phyloP scores from a whole-genome alignment of 2,329 filamentous ascomycete species.

The Allantophomopsis cytisporea region DNA sequence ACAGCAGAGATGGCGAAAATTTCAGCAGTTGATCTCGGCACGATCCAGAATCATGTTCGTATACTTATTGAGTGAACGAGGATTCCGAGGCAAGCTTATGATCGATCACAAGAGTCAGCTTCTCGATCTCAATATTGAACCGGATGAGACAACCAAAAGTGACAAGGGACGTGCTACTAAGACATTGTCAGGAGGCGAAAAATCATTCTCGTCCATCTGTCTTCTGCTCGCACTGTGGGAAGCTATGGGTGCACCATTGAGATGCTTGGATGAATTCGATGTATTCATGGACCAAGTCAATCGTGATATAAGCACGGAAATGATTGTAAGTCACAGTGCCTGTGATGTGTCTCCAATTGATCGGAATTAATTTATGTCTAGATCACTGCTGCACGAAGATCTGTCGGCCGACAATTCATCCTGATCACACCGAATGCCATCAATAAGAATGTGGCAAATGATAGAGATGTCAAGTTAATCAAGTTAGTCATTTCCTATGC shows the following conservation, averaged over 20 bases:
- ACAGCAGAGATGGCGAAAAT: conserved; percentile 62
- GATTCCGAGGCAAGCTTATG: conserved; percentile 70
- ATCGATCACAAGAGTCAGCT: conserved; percentile 64
- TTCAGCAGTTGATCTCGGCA: conserved; percentile 76
- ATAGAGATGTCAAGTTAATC: conserved; percentile 66
- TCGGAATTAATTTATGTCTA: conserved; percentile 20
- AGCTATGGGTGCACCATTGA: conserved; percentile 89
- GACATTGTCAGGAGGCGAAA: conserved; percentile 90
- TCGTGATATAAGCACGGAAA: conserved; percentile 78
- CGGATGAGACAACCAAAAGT: conserved; percentile 54
- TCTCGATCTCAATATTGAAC: conserved; percentile 66
- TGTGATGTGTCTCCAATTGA: background rate
- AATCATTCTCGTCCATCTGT: conserved; percentile 95
- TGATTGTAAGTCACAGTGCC: conserved; percentile 56
- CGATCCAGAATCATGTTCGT: conserved; percentile 76
- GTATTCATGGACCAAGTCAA: conserved; percentile 99
- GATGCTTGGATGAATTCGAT: conserved; percentile 95
- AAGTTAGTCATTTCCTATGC: conserved; percentile 31
- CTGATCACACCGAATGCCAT: conserved; percentile 91
- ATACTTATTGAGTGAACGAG: conserved; percentile 78
- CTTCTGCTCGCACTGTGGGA: conserved; percentile 90
- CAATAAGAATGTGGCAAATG: conserved; percentile 36
- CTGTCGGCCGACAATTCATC: conserved; percentile 87
- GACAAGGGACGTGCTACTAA: conserved; percentile 70
- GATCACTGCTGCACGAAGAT: conserved; percentile 73